Conservation (phyloP, 805 yeast species). For the Lachancea fermentati region DNA sequence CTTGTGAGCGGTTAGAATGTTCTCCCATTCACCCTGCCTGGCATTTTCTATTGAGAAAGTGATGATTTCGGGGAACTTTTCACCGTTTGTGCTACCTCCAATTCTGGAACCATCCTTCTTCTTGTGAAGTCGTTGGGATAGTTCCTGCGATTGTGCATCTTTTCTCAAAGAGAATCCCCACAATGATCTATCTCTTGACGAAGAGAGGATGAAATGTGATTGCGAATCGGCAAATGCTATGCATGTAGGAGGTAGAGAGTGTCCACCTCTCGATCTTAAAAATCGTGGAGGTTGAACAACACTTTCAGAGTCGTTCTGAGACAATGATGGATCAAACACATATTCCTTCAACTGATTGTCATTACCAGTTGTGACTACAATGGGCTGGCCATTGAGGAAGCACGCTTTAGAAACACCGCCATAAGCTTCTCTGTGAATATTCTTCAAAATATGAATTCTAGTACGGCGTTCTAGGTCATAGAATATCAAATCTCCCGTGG, state of each 20-base stretch:
- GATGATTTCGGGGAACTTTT: slow-evolving; percentile 71
- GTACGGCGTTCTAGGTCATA: slow-evolving; percentile 71
- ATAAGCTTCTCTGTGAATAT: slow-evolving; percentile 62
- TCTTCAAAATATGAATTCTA: slow-evolving; percentile 69
- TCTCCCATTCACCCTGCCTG: slow-evolving; percentile 90
- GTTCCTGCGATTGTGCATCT: slow-evolving; percentile 92
- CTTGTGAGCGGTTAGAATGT: slow-evolving; percentile 81
- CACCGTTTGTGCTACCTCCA: slow-evolving; percentile 57
- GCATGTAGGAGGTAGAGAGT: slow-evolving; percentile 78
- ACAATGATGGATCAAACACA: slow-evolving; percentile 87
- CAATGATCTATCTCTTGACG: slow-evolving; percentile 77
- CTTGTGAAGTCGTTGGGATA: slow-evolving; percentile 67
- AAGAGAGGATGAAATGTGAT: slow-evolving; percentile 80
- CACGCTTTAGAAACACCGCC: slow-evolving; percentile 75
- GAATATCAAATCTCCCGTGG: slow-evolving; percentile 77
- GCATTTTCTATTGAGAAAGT: slow-evolving; percentile 66
- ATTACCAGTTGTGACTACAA: slow-evolving; percentile 82
- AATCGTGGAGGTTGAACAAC: slow-evolving; percentile 86
- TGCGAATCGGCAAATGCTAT: slow-evolving; percentile 72
- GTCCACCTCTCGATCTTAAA: slow-evolving; percentile 95
- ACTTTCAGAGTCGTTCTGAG: slow-evolving; percentile 42
- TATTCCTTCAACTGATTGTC: slow-evolving; percentile 86
- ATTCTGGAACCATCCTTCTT: slow-evolving; percentile 42
- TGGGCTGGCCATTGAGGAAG: slow-evolving; percentile 88
- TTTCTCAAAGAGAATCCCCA: slow-evolving; percentile 93